These are phyloP conservation scores for Bigelowiella natans DNA, from an alignment of 78 protist species.

Conservation along the genomic window DNA sequence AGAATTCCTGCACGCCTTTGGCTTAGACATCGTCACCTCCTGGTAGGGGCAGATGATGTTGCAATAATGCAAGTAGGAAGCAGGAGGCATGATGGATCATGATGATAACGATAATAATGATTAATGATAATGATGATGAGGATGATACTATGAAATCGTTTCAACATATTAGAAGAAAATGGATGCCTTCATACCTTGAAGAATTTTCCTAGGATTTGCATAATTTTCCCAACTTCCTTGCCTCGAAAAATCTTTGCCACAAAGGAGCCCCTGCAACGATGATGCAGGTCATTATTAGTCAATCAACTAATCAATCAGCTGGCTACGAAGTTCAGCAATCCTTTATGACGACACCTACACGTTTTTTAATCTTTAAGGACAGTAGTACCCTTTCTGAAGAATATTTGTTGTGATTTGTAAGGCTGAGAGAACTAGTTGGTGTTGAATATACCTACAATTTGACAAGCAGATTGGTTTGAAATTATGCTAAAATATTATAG, in stretches of 20 bases:
- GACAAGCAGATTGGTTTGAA: neutral
- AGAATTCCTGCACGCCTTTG: neutral
- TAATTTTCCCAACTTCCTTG: neutral
- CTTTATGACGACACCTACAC: too few species aligned
- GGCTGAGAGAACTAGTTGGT: constrained; percentile 46
- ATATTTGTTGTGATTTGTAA: constrained; percentile 81
- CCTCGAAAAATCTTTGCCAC: constrained; percentile 85
- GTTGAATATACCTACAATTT: neutral
- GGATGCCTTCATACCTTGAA: neutral
- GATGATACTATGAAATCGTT: too few species aligned
- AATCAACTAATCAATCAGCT: too few species aligned
- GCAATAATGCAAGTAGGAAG: too few species aligned
- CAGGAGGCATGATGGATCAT: too few species aligned
- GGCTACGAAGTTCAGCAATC: too few species aligned
- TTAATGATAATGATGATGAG: too few species aligned
- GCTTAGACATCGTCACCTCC: neutral
- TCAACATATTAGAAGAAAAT: neutral
- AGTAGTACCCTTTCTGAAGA: constrained; percentile 59
- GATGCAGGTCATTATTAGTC: neutral
- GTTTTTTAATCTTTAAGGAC: too few species aligned
- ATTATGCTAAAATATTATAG: neutral
- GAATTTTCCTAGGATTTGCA: neutral
- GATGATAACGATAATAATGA: too few species aligned
- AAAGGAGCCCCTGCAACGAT: constrained; percentile 66
- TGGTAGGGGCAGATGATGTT: too few species aligned